These are phyloP conservation scores for Suillus fuscotomentosus DNA, from an alignment of 768 basidiomycete species.

Conservation along the genomic window DNA sequence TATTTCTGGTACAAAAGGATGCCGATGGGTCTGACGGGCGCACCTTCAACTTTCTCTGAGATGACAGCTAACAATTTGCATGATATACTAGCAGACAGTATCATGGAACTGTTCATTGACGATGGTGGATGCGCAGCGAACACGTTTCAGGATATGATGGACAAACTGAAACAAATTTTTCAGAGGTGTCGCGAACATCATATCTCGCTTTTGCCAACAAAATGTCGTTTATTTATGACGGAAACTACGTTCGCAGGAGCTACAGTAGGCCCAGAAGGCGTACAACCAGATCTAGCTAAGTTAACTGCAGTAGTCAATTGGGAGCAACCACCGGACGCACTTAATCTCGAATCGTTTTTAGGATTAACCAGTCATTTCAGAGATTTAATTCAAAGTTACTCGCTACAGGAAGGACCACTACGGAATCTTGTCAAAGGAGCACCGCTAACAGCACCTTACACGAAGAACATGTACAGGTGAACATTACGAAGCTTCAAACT, in stretches of 20 bases:
- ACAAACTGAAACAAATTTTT: background rate
- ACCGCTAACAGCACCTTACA: no score
- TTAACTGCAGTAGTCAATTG: conserved; percentile 14
- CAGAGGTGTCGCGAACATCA: no score
- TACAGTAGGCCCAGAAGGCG: no score
- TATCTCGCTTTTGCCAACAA: background rate
- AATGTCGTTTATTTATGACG: no score
- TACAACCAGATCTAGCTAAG: no score
- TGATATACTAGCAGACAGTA: conserved; percentile 16
- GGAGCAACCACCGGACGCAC: conserved; percentile 25
- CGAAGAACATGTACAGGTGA: no score
- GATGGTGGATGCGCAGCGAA: conserved; percentile 32
- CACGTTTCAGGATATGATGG: conserved; percentile 26
- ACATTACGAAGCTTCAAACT: conserved; percentile 17
- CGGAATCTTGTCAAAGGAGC: no score
- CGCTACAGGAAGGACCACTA: no score
- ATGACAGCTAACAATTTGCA: conserved; percentile 6
- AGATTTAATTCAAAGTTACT: no score
- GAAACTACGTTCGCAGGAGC: no score
- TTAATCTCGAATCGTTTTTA: conserved; percentile 32
- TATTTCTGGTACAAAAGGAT: conserved; percentile 19
- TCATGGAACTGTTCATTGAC: conserved; percentile 35
- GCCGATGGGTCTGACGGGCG: conserved; percentile 27
- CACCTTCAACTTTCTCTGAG: conserved; percentile 15
- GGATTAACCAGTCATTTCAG: conserved; percentile 11